These are phyloP conservation scores for Cruciata laevipes DNA, from an alignment of 257 asterid genomes.

Conservation along the genomic window DNA sequence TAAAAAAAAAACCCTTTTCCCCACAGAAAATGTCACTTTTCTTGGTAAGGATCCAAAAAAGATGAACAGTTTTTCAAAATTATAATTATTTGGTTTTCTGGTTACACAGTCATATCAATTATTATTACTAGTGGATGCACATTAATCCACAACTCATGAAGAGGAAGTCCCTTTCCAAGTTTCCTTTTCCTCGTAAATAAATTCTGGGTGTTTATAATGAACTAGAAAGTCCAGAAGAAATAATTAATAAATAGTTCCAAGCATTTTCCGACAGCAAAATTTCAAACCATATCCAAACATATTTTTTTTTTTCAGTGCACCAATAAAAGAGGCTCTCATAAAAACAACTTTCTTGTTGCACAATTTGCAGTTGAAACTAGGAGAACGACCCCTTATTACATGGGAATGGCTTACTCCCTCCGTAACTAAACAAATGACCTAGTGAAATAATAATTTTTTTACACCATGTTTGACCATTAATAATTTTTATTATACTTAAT, in stretches of 20 bases:
- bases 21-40: background rate
- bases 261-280: constrained; percentile 1
- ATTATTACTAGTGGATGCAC: constrained; percentile 13
- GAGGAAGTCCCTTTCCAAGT: background rate
- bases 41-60: background rate
- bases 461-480: too few species aligned
- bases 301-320: constrained; percentile 6
- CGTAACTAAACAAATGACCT: too few species aligned
- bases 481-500: too few species aligned
- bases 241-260: background rate
- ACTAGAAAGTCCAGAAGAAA: constrained; percentile 1
- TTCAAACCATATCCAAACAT: background rate
- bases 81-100: background rate
- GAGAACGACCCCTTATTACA: too few species aligned
- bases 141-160: constrained; percentile 2
- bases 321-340: background rate
- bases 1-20: background rate
- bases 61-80: background rate
- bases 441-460: too few species aligned
- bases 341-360: too few species aligned
- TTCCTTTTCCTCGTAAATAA: background rate
- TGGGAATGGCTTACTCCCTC: too few species aligned
- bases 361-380: too few species aligned
- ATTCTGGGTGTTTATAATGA: background rate
- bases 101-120: background rate